Evolutionary conservation across 176 grass and related monocot genomes (phyloP), one percentile per base, ranked within the genome.

Genomic region (Carex parvula): DNA sequence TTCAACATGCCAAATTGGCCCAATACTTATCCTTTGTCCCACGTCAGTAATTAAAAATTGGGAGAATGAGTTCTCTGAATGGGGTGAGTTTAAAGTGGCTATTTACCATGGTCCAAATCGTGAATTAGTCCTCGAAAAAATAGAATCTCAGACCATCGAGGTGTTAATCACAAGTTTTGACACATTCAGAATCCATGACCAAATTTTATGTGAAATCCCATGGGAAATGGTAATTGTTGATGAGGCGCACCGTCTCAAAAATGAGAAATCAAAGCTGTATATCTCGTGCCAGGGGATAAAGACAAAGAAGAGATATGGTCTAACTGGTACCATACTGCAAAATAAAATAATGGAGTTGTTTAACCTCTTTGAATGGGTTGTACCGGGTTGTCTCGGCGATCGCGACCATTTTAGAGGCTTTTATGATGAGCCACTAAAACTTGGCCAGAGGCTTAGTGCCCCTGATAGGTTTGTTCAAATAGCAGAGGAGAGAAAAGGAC

Each of bases 81-180:
- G 95, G 95, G 87, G 90, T 44, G 89, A 88, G 44, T 91, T 94
- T 48, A 87, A 83, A 62, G 90, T 98, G 82, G 89, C 89, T 58
- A 76, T 94, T 84, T 98, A 94, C 88, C 95, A 98, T 87, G 95
- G 95, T 64, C 92, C 90, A 75, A 94, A 93, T 86, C 90, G 92
- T 78, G 95, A 94, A 41, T 86, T 94, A 41, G 92, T 94, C 84
- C 90, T 94, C 84, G 89, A 90, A 70, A 94, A 93, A 84, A 85
- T 98, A 64, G 87, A 90, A 88, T 54, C 81, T 86, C 90, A 86
- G 63, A 66, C 72, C 65, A 76, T 89, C 33, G 92, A 93, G 64
- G 86, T 98, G 71, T 83, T 98, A 12, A 93, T 98, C 85, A 98
- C 95, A 67, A 98, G 95, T 92, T 98, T 94, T 83, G 95, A 98